Base-by-base conservation (phyloP, 257 asterid genomes). In the Apocynum venetum region DNA sequence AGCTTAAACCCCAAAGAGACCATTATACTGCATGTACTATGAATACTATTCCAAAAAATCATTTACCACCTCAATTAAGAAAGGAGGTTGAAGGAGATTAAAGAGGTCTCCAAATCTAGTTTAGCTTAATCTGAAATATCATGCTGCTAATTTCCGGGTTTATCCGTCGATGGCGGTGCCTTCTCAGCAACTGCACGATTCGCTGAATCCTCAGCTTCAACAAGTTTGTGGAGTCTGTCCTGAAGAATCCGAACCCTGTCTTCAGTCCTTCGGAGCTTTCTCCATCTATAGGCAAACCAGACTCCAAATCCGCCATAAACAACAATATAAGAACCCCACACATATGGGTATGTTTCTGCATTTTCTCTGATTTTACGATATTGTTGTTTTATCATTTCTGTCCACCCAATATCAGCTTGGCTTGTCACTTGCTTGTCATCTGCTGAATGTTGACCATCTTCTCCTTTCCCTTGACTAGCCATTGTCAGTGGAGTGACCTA, bases 341-440 rank as follows among this genome's bases (percentile, higher is more conserved):
- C 98, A 47, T 90, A 95, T 3, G 98, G 97, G 72, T 90, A 94
- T 0, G 96, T 80, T 79, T 91, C 89, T 67, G 97, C 97, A 80
- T 94, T 85, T 77, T 86, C 93, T 80, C 84, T 94, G 36, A 86
- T 85, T 71, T 77, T 88, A 38, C 71, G 51, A 59, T 88, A 91
- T 52, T 76, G 86, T 67, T 82, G 87, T 73, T 80, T 81, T 73
- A 92, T 78, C 81, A 48, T 78, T 52, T 78, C 86, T 40, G 75
- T 77, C 92, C 83, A 91, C 25, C 87, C 88, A 17, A 41, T 66
- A 51, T 77, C 71, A 47, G 73, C 75, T 35, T 74, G 56, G 56
- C 80, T 84, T 75, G 79, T 71, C 76, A 76, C 85, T 75, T 85
- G 87, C 65, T 77, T 77, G 63, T 73, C 79, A 40, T 69, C 85